Percentiles rank a stretch among this genome's conserved stretches.
Evolutionary conservation across 83 land plant species (phyloP).

Genomic region (Thuja plicata): DNA sequence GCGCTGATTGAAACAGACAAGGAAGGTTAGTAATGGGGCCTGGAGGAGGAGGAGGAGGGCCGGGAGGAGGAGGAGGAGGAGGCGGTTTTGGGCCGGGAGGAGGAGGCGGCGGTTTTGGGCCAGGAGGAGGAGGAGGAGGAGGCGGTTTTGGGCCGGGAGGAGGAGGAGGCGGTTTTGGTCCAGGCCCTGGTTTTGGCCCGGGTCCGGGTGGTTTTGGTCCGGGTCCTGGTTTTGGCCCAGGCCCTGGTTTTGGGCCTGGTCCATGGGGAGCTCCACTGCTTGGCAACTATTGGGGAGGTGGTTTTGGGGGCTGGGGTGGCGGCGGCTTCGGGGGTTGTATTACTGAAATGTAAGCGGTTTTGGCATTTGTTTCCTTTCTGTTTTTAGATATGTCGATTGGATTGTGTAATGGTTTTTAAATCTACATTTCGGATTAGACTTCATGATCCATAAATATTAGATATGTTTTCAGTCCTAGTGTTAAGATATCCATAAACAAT

Average conservation of each 20-base stretch:
- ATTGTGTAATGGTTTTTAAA: too few species aligned
- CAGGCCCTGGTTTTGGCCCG: neutral
- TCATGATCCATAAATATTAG: neutral
- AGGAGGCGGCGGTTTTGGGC: neutral
- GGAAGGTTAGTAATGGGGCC: neutral
- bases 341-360: neutral
- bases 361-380: neutral
- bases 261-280: conserved; percentile 5
- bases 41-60: neutral
- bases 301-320: conserved; percentile 8
- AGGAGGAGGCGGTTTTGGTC: neutral
- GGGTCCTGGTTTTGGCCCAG: neutral
- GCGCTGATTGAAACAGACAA: neutral
- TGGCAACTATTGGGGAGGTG: conserved; percentile 7
- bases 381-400: too few species aligned
- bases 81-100: neutral
- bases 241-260: neutral
- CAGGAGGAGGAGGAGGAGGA: neutral
- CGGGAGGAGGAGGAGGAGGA: neutral
- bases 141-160: neutral
- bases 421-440: too few species aligned
- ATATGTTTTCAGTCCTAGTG: neutral
- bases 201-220: neutral
- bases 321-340: conserved; percentile 10
- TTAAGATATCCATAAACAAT: too few species aligned